These are phyloP conservation scores for Vitis amurensis DNA, from an alignment of 164 flowering plant genomes.

Conservation along the genomic window DNA sequence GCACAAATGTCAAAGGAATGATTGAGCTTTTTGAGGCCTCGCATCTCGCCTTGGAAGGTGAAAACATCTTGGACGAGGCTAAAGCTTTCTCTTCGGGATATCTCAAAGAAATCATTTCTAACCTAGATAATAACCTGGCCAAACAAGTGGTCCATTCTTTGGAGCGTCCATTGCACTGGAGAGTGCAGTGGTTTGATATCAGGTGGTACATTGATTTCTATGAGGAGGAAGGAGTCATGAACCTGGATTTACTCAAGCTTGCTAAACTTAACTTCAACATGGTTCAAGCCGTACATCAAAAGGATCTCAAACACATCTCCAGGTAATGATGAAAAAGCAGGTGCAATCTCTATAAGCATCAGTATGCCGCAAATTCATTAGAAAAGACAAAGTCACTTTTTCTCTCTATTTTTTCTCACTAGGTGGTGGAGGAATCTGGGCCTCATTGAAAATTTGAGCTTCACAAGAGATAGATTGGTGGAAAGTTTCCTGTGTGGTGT, in stretches of 20 bases:
- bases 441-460: constrained; percentile 20
- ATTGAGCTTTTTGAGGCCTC: constrained; percentile 47
- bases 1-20: constrained; percentile 20
- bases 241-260: constrained; percentile 25
- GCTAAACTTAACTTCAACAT: constrained; percentile 48
- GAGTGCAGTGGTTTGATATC: constrained; percentile 33
- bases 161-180: constrained; percentile 39
- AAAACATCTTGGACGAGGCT: constrained; percentile 29
- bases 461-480: too few relatives aligned
- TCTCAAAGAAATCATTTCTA: constrained; percentile 7
- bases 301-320: constrained; percentile 25
- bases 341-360: not conserved
- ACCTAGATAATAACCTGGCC: constrained; percentile 9
- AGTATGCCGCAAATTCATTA: not conserved
- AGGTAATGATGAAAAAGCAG: constrained; percentile 16
- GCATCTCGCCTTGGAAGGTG: constrained; percentile 28
- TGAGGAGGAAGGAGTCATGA: constrained; percentile 4
- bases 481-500: constrained; percentile 39
- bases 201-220: constrained; percentile 28
- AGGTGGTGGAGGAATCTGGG: constrained; percentile 56
- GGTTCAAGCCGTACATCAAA: constrained; percentile 40
- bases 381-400: not conserved
- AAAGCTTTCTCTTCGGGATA: constrained; percentile 17
- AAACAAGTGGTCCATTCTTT: constrained; percentile 27
- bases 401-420: not conserved